Evolutionary conservation across 306 rosid species (phyloP).

Genomic region (Sphenostylis stenocarpa): DNA sequence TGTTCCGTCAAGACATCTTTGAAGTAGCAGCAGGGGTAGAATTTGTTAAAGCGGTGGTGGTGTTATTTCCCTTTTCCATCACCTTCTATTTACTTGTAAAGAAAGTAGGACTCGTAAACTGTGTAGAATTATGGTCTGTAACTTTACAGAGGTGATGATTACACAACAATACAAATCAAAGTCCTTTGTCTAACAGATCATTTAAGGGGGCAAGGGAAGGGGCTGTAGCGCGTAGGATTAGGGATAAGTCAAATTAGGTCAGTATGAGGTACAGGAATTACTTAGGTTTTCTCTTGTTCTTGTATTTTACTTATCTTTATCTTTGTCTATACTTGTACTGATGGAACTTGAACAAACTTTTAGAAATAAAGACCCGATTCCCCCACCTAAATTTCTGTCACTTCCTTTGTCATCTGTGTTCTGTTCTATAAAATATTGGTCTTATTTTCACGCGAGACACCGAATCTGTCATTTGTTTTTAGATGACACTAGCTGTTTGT

Average conservation of each 20-base stretch:
- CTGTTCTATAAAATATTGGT: slow-evolving; percentile 29
- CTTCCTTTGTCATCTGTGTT: slow-evolving; percentile 32
- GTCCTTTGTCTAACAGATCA: slow-evolving; percentile 91
- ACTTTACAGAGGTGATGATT: slow-evolving; percentile 72
- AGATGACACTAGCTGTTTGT: slow-evolving; percentile 35
- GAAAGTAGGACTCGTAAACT: slow-evolving; percentile 74
- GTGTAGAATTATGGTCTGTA: slow-evolving; percentile 88
- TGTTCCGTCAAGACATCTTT: slow-evolving; percentile 52
- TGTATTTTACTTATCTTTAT: slow-evolving; percentile 63
- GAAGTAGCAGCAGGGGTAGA: slow-evolving; percentile 63
- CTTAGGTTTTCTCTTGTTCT: slow-evolving; percentile 43
- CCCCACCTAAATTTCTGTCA: slow-evolving; percentile 39
- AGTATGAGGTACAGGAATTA: slow-evolving; percentile 75
- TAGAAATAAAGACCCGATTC: slow-evolving; percentile 66
- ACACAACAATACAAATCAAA: slow-evolving; percentile 71
- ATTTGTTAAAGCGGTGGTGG: slow-evolving; percentile 75
- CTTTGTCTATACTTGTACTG: slow-evolving; percentile 86
- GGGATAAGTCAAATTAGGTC: slow-evolving; percentile 55
- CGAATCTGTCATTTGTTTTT: slow-evolving; percentile 43
- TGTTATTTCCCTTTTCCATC: slow-evolving; percentile 88
- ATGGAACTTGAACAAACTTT: slow-evolving; percentile 61
- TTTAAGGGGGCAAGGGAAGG: slow-evolving; percentile 51
- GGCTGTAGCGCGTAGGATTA: slow-evolving; percentile 51
- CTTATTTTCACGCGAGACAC: slow-evolving; percentile 32
- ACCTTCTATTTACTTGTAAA: slow-evolving; percentile 83